These are phyloP conservation scores for Phlyctochytrium bullatum DNA, from an alignment of 192 early-diverging fungal genomes.

Conservation along the genomic window DNA sequence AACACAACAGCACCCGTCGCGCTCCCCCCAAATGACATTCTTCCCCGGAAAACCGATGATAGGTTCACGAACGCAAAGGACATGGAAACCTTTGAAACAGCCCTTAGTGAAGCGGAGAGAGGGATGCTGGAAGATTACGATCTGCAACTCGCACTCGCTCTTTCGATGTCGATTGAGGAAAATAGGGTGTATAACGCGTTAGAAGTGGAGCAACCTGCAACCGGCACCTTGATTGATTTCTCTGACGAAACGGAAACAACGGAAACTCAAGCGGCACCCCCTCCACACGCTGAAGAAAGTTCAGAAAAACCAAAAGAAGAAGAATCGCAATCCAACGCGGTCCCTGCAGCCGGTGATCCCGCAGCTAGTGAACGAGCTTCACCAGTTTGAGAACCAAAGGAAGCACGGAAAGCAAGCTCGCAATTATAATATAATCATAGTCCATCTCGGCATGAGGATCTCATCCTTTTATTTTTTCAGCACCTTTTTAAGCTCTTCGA, in stretches of 20 bases:
- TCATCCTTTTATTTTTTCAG: conserved; percentile 10
- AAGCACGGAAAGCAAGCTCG: no score
- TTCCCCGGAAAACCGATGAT: background rate
- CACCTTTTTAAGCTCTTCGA: conserved; percentile 58
- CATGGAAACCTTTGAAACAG: background rate
- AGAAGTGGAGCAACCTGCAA: conserved; percentile 15
- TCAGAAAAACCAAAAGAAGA: no score
- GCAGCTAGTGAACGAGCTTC: no score
- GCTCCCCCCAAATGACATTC: conserved; percentile 3
- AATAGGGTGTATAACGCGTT: no score
- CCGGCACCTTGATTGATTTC: background rate
- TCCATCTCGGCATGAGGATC: no score
- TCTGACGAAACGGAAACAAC: no score
- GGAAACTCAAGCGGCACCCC: no score
- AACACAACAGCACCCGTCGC: background rate
- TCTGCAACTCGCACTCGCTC: conserved; percentile 49
- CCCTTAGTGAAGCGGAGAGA: conserved; percentile 7
- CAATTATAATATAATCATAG: no score
- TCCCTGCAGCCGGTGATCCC: no score
- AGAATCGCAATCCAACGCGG: no score
- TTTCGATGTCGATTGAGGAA: conserved; percentile 36
- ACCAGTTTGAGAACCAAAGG: no score
- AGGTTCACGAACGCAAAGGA: background rate
- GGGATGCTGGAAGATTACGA: conserved; percentile 49
- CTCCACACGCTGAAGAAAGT: no score